These are phyloP conservation scores for Podospora pseudocomata DNA, from an alignment of 495 filamentous ascomycete species.

Conservation along the genomic window DNA sequence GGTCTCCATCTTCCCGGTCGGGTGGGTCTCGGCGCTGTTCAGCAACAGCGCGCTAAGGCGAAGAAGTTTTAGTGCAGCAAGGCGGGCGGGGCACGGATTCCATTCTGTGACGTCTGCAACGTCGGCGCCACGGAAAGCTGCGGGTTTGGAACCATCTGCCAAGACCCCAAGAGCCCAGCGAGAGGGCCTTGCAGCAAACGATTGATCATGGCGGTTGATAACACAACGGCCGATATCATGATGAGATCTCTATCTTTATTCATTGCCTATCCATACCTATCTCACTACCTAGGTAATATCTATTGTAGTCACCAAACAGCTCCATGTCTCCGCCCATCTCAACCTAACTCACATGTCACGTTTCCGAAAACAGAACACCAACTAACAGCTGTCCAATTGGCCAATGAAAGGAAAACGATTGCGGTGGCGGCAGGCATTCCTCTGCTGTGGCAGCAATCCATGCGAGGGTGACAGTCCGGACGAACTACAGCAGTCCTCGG, in stretches of 20 bases:
- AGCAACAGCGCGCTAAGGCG: slow-evolving; percentile 16
- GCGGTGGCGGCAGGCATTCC: not conserved
- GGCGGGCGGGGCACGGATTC: slow-evolving; percentile 7
- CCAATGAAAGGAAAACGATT: not conserved
- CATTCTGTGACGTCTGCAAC: slow-evolving; percentile 24
- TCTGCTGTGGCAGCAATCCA: too few relatives aligned
- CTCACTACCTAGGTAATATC: too few relatives aligned
- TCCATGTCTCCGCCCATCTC: not conserved
- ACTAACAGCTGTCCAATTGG: not conserved
- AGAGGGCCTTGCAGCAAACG: not conserved
- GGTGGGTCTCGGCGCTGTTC: slow-evolving; percentile 14
- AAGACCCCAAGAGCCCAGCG: slow-evolving; percentile 1
- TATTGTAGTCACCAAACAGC: too few relatives aligned
- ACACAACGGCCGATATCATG: not conserved
- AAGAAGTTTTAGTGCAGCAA: slow-evolving; percentile 7
- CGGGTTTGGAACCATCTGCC: not conserved
- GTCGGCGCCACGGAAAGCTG: slow-evolving; percentile 3
- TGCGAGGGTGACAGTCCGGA: too few relatives aligned
- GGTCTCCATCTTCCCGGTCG: slow-evolving; percentile 26
- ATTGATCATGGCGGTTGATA: slow-evolving; percentile 7
- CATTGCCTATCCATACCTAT: too few relatives aligned
- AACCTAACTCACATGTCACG: not conserved
- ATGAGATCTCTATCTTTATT: not conserved
- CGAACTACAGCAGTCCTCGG: too few relatives aligned
- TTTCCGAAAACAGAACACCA: not conserved